A percentile compares a stretch with the other conserved stretches of the same genome.
These are phyloP conservation scores for Exserohilum turcica DNA, from an alignment of 2,329 filamentous ascomycete species.

Conservation along the genomic window DNA sequence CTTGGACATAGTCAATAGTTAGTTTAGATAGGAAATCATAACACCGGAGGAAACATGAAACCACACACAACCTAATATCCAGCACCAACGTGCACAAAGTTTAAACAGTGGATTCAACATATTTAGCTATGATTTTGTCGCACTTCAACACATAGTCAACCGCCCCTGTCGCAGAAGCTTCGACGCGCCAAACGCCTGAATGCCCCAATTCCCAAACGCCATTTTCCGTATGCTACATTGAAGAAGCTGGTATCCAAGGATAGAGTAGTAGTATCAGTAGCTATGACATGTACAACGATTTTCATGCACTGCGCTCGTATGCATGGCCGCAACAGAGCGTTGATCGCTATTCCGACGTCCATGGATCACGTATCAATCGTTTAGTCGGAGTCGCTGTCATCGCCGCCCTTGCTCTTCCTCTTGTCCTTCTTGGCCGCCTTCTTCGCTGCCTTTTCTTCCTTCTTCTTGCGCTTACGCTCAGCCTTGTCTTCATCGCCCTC, in stretches of 20 bases:
- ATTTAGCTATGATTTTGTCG: constrained; percentile 25
- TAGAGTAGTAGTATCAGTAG: constrained; percentile 28
- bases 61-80: not conserved
- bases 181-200: constrained; percentile 43
- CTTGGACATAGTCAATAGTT: too few relatives aligned
- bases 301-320: constrained; percentile 22
- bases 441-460: constrained; percentile 63
- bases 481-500: constrained; percentile 55
- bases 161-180: constrained; percentile 33
- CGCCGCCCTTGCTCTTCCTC: constrained; percentile 38
- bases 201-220: constrained; percentile 40
- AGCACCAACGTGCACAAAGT: not conserved
- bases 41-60: not conserved
- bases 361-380: constrained; percentile 19
- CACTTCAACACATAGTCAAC: constrained; percentile 30
- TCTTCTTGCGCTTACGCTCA: constrained; percentile 69
- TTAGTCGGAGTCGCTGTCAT: constrained; percentile 43
- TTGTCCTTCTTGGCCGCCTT: constrained; percentile 43
- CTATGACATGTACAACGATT: constrained; percentile 29
- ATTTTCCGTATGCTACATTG: constrained; percentile 45
- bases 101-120: constrained; percentile 28
- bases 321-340: constrained; percentile 16
- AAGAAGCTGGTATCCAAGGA: constrained; percentile 37
- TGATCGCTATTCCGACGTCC: constrained; percentile 24
- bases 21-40: not conserved